Evolutionary conservation across 768 basidiomycete species (phyloP).

Genomic region (Mycena kentingensis): DNA sequence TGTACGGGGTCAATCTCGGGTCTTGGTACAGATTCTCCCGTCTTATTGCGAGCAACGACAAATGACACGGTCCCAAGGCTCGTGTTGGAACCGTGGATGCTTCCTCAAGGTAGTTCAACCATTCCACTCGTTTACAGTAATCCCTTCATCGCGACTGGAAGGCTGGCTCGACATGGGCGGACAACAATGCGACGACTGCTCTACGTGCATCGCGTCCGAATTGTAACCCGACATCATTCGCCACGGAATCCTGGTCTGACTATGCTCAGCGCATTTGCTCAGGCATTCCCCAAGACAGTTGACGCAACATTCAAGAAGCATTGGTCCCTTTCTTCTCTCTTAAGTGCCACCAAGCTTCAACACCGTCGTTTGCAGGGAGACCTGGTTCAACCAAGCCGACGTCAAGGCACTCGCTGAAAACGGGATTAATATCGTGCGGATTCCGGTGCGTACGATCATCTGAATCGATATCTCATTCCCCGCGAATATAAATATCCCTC

Average conservation of each 20-base stretch:
- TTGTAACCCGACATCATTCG: no score
- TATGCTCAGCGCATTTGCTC: slow-evolving; percentile 54
- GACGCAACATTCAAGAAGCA: slow-evolving; percentile 62
- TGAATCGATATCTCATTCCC: not conserved
- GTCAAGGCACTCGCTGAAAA: slow-evolving; percentile 52
- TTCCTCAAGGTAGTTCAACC: slow-evolving; percentile 58
- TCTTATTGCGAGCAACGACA: not conserved
- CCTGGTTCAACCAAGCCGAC: slow-evolving; percentile 71
- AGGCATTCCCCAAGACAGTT: slow-evolving; percentile 59
- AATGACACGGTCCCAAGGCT: slow-evolving; percentile 49
- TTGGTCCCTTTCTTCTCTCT: slow-evolving; percentile 44
- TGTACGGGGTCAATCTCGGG: slow-evolving; percentile 74
- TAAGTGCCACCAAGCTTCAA: not conserved
- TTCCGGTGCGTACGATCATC: slow-evolving; percentile 63
- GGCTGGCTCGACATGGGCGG: slow-evolving; percentile 82
- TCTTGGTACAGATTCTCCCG: slow-evolving; percentile 49
- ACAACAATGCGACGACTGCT: slow-evolving; percentile 57
- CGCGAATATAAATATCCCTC: not conserved
- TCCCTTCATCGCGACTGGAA: no score
- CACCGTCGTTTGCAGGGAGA: slow-evolving; percentile 43
- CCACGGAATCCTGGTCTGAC: no score
- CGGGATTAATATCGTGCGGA: slow-evolving; percentile 75
- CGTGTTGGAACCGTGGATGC: slow-evolving; percentile 81
- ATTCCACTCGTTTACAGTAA: no score
- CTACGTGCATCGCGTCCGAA: slow-evolving; percentile 65